phyloP scores from a whole-genome alignment of 495 filamentous ascomycete species.

The Pseudoneurospora amorphoporcata region DNA sequence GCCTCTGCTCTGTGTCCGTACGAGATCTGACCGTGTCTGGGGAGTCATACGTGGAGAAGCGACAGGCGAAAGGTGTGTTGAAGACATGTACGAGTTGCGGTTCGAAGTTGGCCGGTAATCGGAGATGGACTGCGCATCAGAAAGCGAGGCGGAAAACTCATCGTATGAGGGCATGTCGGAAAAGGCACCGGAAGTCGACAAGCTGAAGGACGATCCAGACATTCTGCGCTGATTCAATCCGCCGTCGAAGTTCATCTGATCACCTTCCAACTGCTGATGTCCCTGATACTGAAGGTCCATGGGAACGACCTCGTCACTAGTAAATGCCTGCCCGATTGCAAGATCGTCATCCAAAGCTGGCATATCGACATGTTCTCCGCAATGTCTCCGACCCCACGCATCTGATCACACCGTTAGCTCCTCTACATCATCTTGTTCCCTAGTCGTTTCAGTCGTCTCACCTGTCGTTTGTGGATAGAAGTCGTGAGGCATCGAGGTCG shows the following conservation, averaged over 20 bases:
- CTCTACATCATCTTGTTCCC: conserved; percentile 5
- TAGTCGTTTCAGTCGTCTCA: conserved; percentile 38
- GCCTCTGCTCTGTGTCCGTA: conserved; percentile 49
- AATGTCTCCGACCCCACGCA: conserved; percentile 40
- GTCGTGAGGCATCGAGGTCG: conserved; percentile 42
- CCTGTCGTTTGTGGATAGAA: conserved; percentile 40
- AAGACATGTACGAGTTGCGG: conserved; percentile 48
- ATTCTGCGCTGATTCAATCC: conserved; percentile 38
- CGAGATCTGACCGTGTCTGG: conserved; percentile 43
- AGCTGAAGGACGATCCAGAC: conserved; percentile 49
- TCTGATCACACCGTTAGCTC: conserved; percentile 30
- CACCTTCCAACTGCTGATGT: conserved; percentile 31
- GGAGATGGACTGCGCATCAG: conserved; percentile 44
- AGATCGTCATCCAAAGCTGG: conserved; percentile 37
- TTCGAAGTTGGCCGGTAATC: conserved; percentile 49
- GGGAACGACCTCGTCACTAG: conserved; percentile 45
- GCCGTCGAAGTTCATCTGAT: conserved; percentile 29
- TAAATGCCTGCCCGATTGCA: conserved; percentile 45
- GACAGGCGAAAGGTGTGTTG: conserved; percentile 48
- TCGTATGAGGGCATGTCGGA: conserved; percentile 51
- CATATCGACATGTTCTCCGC: conserved; percentile 38
- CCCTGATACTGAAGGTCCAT: conserved; percentile 39
- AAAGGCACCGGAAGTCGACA: conserved; percentile 46
- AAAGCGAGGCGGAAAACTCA: conserved; percentile 45
- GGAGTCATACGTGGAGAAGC: conserved; percentile 49